These are phyloP conservation scores for Batrachochytrium dendrobatidis DNA, from an alignment of 371 early-diverging fungal species.

Conservation along the genomic window DNA sequence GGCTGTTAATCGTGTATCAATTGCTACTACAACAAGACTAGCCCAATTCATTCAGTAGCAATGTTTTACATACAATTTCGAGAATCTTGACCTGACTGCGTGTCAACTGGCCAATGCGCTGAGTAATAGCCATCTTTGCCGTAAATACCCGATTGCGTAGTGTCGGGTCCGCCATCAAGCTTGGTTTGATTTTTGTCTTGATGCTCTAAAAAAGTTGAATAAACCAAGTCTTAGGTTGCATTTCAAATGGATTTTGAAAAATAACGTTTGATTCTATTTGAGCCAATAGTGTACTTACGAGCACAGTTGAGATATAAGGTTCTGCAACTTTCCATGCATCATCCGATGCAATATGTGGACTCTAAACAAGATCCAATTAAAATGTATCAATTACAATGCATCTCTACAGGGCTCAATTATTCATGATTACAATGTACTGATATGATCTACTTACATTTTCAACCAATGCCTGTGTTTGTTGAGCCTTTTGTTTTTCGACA, in stretches of 20 bases:
- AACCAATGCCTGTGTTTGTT: background rate
- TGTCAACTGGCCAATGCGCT: conserved; percentile 47
- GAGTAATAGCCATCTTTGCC: conserved; percentile 29
- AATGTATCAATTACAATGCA: too few relatives aligned
- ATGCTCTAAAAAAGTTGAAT: conserved; percentile 14
- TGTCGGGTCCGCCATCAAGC: conserved; percentile 11
- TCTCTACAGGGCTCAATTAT: too few relatives aligned
- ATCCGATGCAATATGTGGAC: conserved; percentile 2
- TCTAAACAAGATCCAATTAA: too few relatives aligned
- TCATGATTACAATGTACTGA: too few relatives aligned
- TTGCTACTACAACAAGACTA: background rate
- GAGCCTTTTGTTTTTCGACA: conserved; percentile 11
- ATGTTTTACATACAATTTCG: conserved; percentile 29
- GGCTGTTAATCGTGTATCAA: background rate
- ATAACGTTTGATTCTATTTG: background rate
- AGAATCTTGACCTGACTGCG: conserved; percentile 42
- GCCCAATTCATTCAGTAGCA: background rate
- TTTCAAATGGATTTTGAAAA: too few relatives aligned
- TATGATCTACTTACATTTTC: conserved; percentile 5
- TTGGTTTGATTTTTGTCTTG: conserved; percentile 26
- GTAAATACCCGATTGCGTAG: conserved; percentile 6
- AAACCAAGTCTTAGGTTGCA: too few relatives aligned
- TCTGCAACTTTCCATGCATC: background rate
- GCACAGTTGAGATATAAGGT: conserved; percentile 1
- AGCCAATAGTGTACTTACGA: conserved; percentile 5